A percentile compares a stretch with the other conserved stretches of the same genome.
phyloP scores from a whole-genome alignment of 495 filamentous ascomycete genomes.

The Penicillium cinerascens region DNA sequence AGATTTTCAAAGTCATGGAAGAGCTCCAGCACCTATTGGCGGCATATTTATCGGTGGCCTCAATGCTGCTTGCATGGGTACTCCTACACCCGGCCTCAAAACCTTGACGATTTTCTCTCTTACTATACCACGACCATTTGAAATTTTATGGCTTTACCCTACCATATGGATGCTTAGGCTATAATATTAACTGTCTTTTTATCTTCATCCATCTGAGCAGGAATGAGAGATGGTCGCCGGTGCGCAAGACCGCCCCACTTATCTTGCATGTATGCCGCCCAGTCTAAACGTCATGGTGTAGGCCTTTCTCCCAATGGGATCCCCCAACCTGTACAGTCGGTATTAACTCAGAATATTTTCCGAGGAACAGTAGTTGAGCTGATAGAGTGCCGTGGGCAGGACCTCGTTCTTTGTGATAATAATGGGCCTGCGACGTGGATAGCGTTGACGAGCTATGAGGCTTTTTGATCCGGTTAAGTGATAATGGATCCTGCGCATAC shows the following conservation, averaged over 20 bases:
- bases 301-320: conserved; percentile 79
- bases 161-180: no score
- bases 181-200: conserved; percentile 47
- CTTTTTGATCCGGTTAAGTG: no score
- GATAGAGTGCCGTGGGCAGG: conserved; percentile 8
- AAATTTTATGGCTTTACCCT: no score
- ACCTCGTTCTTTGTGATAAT: conserved; percentile 59
- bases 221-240: conserved; percentile 80
- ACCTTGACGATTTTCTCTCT: no score
- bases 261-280: conserved; percentile 86
- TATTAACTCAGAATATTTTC: conserved; percentile 80
- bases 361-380: conserved; percentile 60
- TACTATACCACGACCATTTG: no score
- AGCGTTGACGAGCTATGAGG: no score
- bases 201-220: conserved; percentile 52
- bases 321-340: conserved; percentile 75
- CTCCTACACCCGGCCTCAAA: no score
- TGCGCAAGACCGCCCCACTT: conserved; percentile 84
- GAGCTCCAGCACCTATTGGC: no score
- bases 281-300: conserved; percentile 77
- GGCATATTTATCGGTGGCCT: no score
- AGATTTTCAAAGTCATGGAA: no score
- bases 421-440: conserved; percentile 78
- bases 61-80: no score
- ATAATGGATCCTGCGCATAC: no score